Evolutionary conservation across 306 rosid genomes (phyloP).

Genomic region (Vachellia pachyceras): DNA sequence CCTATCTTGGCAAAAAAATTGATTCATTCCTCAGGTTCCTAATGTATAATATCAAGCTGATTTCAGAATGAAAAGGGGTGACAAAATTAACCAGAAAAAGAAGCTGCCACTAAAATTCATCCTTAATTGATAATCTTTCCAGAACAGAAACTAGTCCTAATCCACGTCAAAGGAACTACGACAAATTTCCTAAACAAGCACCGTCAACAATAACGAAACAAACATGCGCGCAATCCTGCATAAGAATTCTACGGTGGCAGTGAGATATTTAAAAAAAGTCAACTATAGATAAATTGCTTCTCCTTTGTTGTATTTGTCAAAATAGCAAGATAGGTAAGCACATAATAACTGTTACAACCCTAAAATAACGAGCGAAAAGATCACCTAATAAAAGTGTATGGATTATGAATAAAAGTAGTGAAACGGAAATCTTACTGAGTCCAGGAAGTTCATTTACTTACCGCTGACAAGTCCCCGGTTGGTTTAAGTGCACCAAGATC

Average conservation of each 20-base stretch:
- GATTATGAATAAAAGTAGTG: conserved; percentile 6
- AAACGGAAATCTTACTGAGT: background rate
- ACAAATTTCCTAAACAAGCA: conserved; percentile 31
- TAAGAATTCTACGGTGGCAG: background rate
- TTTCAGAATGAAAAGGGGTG: background rate
- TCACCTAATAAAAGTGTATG: conserved; percentile 64
- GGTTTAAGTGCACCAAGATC: conserved; percentile 90
- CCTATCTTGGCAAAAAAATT: background rate
- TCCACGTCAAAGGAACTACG: conserved; percentile 31
- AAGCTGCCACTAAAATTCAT: conserved; percentile 15
- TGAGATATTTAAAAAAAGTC: background rate
- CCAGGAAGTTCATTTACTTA: conserved; percentile 29
- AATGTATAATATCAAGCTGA: background rate
- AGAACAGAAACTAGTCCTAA: background rate
- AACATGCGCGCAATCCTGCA: background rate
- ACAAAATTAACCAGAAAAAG: background rate
- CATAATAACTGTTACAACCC: conserved; percentile 25
- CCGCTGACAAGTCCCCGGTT: conserved; percentile 78
- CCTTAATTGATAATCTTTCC: background rate
- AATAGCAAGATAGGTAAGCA: conserved; percentile 9
- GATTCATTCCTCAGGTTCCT: background rate
- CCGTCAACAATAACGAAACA: conserved; percentile 19
- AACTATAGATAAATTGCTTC: background rate
- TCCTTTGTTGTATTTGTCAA: background rate
- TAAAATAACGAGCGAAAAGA: conserved; percentile 7